Evolutionary conservation across 352 stramenopile species (phyloP), one percentile per base, ranked within the genome.

Genomic region (Globisporangium recalcitrans): DNA sequence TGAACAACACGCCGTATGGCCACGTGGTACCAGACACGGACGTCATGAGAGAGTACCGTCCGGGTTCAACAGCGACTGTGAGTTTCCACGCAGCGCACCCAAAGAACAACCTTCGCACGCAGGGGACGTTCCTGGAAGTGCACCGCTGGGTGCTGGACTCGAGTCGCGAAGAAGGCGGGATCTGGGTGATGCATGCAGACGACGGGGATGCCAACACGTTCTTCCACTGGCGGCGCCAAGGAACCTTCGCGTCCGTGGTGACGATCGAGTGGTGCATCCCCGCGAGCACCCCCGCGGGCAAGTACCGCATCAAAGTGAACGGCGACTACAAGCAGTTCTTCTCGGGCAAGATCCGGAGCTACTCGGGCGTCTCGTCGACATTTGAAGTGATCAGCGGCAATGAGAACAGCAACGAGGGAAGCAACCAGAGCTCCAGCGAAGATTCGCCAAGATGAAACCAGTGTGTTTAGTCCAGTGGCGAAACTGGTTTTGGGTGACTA

Each of bases 251-350:
- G 16, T 94, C 85, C 0, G 61, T 83, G 6, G 78, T 87, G 22
- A 88, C 76, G 19, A 71, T 94, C 46, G 81, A 90, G 58, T 94
- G 85, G 85, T 64, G 62, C 40, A 85, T 94, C 40, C 68, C 82
- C 8, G 58, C 70, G 58, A 48, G 46, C 27, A 87, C 78, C 0
- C 77, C 73, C 8, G 51, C 64, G 1, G 80, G 81, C 4, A 76
- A 63, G 40, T 94, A 94, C 58, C 79, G 85, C 10, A 75, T 94
- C 48, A 92, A 92, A 71, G 74, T 90, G 27, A 90, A 91, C 49
- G 82, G 85, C 29, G 74, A 94, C 68, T 84, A 67, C 68, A 94
- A 92, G 60, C 71, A 73, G n/a, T 77, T 88, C 55, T 74, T 90
- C n/a, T 76, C 69, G 26, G 53, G 64, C 42, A 74, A 67, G 31